These are phyloP conservation scores for Scutellaria minor DNA, from an alignment of 257 asterid genomes.

Conservation along the genomic window DNA sequence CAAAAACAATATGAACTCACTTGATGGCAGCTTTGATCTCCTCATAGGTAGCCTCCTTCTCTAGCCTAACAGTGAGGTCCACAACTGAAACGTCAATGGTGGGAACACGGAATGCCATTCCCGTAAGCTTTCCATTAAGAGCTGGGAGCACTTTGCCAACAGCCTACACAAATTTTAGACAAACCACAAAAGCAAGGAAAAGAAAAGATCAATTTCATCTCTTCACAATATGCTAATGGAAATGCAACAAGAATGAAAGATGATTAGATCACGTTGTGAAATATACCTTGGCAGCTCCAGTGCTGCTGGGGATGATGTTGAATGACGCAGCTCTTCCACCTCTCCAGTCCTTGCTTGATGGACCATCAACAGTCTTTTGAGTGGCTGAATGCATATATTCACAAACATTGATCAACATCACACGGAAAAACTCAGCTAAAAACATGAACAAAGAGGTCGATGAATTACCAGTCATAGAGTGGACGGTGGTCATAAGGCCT, in stretches of 20 bases:
- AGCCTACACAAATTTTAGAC: conserved; percentile 49
- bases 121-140: conserved; percentile 78
- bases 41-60: conserved; percentile 71
- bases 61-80: conserved; percentile 74
- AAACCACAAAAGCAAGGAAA: not conserved
- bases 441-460: not conserved
- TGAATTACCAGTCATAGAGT: conserved; percentile 65
- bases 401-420: not conserved
- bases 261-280: not conserved
- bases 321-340: conserved; percentile 93
- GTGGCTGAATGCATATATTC: conserved; percentile 38
- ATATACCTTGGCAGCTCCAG: conserved; percentile 81
- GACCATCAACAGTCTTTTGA: conserved; percentile 88
- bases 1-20: conserved; percentile 39
- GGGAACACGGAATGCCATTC: conserved; percentile 87
- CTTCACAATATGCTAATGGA: not conserved
- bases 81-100: conserved; percentile 83
- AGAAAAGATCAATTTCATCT: not conserved
- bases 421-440: not conserved
- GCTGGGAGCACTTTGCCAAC: conserved; percentile 86
- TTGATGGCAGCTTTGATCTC: conserved; percentile 74
- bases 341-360: conserved; percentile 89
- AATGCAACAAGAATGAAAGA: not conserved
- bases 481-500: conserved; percentile 83
- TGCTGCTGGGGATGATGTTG: conserved; percentile 87